Evolutionary conservation across 2,329 filamentous ascomycete species (phyloP).

Genomic region (Lecanicillium sp.): DNA sequence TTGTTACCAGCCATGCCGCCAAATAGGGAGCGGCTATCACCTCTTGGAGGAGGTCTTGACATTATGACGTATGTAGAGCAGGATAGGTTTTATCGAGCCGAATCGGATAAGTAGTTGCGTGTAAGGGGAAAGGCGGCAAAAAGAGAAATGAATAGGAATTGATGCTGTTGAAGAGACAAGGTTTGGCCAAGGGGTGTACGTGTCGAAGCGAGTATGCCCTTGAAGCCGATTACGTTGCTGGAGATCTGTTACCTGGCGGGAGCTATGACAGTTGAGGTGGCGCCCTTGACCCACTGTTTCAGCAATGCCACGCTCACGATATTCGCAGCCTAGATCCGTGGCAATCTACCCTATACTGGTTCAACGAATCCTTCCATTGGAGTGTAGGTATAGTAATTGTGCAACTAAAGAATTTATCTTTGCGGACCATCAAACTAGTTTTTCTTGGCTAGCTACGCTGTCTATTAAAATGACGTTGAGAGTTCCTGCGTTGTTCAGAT

Average conservation of each 20-base stretch:
- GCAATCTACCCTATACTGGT: too few relatives aligned
- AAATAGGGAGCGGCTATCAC: slow-evolving; percentile 3
- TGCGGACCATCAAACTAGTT: too few relatives aligned
- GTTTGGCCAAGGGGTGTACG: background rate
- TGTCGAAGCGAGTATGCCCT: background rate
- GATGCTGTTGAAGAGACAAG: background rate
- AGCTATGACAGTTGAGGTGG: slow-evolving; percentile 4
- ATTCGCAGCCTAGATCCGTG: too few relatives aligned
- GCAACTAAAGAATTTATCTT: too few relatives aligned
- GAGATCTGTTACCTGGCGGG: slow-evolving; percentile 6
- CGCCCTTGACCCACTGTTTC: slow-evolving; percentile 5
- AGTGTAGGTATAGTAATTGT: too few relatives aligned
- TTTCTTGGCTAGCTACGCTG: too few relatives aligned
- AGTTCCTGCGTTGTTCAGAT: too few relatives aligned
- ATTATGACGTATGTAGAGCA: slow-evolving; percentile 4
- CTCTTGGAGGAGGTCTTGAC: slow-evolving; percentile 10
- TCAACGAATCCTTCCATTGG: too few relatives aligned
- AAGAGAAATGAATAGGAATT: too few relatives aligned
- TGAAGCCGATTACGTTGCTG: slow-evolving; percentile 6
- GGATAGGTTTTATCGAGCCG: background rate
- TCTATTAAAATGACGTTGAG: too few relatives aligned
- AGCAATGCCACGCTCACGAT: slow-evolving; percentile 1
- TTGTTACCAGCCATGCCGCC: slow-evolving; percentile 6
- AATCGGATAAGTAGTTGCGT: background rate
- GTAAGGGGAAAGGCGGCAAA: background rate